Conservation (phyloP, 495 filamentous ascomycete species). For the Tetracladium setigerum region DNA sequence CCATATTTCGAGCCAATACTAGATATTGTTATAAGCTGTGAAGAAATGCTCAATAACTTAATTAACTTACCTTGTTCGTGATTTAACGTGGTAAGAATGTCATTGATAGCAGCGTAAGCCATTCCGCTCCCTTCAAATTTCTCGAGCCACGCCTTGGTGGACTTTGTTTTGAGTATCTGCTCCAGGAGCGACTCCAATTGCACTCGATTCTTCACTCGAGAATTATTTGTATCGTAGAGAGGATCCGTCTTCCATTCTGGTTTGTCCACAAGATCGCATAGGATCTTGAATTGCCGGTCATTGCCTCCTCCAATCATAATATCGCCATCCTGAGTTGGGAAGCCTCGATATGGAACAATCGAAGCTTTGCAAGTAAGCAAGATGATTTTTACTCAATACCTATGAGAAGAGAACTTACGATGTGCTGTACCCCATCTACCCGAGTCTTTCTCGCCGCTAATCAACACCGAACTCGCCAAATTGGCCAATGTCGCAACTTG, state of each 20-base stretch:
- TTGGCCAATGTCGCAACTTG: conserved; percentile 86
- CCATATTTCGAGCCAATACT: conserved; percentile 72
- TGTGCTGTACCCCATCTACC: conserved; percentile 92
- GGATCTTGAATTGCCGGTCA: conserved; percentile 74
- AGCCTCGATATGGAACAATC: conserved; percentile 86
- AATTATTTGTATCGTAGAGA: conserved; percentile 67
- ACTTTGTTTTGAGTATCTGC: conserved; percentile 59
- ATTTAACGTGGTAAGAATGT: conserved; percentile 70
- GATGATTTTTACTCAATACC: not conserved
- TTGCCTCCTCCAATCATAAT: conserved; percentile 88
- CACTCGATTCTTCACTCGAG: conserved; percentile 66
- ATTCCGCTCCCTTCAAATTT: conserved; percentile 80
- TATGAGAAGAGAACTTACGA: conserved; percentile 40
- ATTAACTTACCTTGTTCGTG: conserved; percentile 69
- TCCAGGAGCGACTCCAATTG: conserved; percentile 71
- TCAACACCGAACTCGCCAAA: conserved; percentile 80
- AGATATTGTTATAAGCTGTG: no score
- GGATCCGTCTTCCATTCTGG: conserved; percentile 70
- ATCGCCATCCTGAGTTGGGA: conserved; percentile 80
- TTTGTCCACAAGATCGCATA: conserved; percentile 67
- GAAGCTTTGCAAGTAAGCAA: conserved; percentile 48
- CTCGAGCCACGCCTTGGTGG: conserved; percentile 78
- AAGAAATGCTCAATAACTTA: no score
- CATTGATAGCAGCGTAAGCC: conserved; percentile 91
- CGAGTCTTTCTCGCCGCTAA: conserved; percentile 75